Evolutionary conservation across 345 rosid species (phyloP).

Genomic region (Eucalyptus camaldulensis): DNA sequence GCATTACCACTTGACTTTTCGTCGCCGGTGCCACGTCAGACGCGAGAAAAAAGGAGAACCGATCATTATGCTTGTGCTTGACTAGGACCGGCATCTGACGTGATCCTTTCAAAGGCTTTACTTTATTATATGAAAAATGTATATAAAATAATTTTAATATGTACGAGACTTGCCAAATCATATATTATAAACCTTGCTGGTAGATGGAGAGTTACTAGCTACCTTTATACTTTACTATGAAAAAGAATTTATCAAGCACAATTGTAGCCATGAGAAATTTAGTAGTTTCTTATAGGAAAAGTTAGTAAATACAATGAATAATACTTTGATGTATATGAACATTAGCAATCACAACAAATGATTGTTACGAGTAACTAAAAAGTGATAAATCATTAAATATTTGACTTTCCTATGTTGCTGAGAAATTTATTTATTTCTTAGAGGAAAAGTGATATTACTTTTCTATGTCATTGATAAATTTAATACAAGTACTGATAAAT

Average conservation of each 20-base stretch:
- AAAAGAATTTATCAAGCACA: background rate
- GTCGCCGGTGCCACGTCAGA: background rate
- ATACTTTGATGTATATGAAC: background rate
- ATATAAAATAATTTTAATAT: background rate
- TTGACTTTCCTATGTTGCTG: too few species aligned
- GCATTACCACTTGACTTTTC: background rate
- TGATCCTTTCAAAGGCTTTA: background rate
- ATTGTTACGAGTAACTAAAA: accelerated
- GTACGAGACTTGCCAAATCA: background rate
- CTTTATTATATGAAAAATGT: background rate
- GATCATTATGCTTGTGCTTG: background rate
- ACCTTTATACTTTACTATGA: background rate
- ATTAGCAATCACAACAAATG: background rate
- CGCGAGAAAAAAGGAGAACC: background rate
- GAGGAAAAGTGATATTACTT: background rate
- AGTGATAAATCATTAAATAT: too few species aligned
- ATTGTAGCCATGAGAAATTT: background rate
- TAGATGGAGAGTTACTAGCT: background rate
- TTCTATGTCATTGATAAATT: accelerated
- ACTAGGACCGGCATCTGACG: accelerated
- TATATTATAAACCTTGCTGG: background rate
- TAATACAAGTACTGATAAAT: accelerated
- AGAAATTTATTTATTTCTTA: too few species aligned
- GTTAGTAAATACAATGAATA: background rate
- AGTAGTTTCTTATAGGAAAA: background rate